Evolutionary conservation across 345 rosid species (phyloP), one percentile per base, ranked within the genome.

Genomic region (Hibiscus trionum): DNA sequence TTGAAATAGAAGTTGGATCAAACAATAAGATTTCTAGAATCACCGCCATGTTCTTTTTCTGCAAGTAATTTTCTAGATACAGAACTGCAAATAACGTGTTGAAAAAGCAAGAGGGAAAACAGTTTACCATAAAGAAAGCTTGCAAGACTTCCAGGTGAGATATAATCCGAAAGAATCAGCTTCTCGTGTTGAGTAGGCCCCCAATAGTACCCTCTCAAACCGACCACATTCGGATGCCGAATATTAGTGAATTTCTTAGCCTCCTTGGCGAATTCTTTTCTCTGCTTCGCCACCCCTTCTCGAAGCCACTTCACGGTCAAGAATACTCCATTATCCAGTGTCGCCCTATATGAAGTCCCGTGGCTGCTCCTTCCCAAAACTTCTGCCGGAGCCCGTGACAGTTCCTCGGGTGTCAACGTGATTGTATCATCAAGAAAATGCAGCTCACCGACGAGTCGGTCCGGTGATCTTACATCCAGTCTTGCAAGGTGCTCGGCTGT

Each of bases 171-270:
- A 72, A 95, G 93, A 82, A 95, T 92, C 76, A 95, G 97, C 86
- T 95, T 95, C 82, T 95, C 99, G 61, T 95, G 99, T 80, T 89
- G 97, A 16, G 97, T 92, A 4, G 97, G 99, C 19, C 99, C 99
- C 99, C 99, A 95, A 60, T 95, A 95, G 85, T 95, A 95, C 12
- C 99, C 99, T 80, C 91, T 79, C 77, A 95, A 85, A 47, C 96
- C 92, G 56, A 92, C 99, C 29, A 95, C 99, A 78, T 95, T 95
- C 29, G 99, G 99, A 81, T 95, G 97, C 73, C 99, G 82, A 68
- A 95, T 90, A 79, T 92, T 95, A 0, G 99, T 85, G 80, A 95
- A 92, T 62, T 92, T 95, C 81, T 90, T 92, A 52, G 96, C 99
- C 74, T 95, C 99, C 85, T 90, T 95, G n/a, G 96, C 87, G 79